Conservation (phyloP, 2,329 filamentous ascomycete genomes). For the Septoria petroselini region DNA sequence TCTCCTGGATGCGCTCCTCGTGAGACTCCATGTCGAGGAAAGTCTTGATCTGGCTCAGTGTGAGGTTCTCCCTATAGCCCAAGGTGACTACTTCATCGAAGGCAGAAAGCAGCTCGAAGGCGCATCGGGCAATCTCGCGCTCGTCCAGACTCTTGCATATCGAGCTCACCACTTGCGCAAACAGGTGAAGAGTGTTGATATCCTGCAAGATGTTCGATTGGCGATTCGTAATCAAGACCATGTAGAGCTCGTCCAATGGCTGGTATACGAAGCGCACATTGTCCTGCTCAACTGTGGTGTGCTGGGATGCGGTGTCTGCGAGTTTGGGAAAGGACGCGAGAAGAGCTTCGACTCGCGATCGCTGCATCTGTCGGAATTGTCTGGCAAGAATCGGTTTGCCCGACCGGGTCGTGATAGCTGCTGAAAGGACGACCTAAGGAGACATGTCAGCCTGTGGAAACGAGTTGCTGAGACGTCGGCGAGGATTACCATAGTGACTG, state of each 20-base stretch:
- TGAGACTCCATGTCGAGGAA: constrained; percentile 99
- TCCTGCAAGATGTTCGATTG: constrained; percentile 99
- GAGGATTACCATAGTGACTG: not conserved
- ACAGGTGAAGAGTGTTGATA: constrained; percentile 96
- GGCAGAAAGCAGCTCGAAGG: constrained; percentile 91
- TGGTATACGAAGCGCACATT: constrained; percentile 99
- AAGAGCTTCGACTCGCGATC: constrained; percentile 92
- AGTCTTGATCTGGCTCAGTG: constrained; percentile 95
- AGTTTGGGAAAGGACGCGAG: constrained; percentile 97
- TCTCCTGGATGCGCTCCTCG: constrained; percentile 98
- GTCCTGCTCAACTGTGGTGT: constrained; percentile 98
- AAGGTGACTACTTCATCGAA: constrained; percentile 97
- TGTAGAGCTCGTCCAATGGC: constrained; percentile 97
- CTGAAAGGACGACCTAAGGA: constrained; percentile 87
- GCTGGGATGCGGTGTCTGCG: constrained; percentile 90
- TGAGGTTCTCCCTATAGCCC: constrained; percentile 94
- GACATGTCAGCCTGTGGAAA: constrained; percentile 10
- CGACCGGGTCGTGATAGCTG: constrained; percentile 96
- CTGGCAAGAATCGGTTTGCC: constrained; percentile 97
- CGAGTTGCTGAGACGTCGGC: not conserved
- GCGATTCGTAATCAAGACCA: constrained; percentile 98
- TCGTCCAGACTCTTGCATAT: constrained; percentile 96
- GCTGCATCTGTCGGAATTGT: constrained; percentile 95
- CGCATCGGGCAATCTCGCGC: constrained; percentile 89
- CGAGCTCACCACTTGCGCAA: constrained; percentile 93